Evolutionary conservation across 441 rosid genomes (phyloP).

Genomic region (Geranium incanum): DNA sequence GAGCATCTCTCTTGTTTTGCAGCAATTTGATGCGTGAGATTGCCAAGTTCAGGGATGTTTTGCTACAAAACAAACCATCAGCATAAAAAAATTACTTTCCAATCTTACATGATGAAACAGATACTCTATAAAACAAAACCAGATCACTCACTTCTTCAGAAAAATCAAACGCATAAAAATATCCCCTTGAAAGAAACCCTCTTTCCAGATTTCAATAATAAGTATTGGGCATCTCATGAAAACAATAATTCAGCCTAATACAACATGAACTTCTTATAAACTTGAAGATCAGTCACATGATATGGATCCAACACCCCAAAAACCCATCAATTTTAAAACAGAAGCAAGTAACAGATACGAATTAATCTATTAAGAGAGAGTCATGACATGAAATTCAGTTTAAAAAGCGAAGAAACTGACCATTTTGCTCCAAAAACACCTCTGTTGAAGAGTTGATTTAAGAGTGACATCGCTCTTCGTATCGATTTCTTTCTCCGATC

Average conservation of each 20-base stretch:
- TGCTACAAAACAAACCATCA: slow-evolving; percentile 40
- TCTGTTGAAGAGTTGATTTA: slow-evolving; percentile 89
- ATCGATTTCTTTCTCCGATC: neutral
- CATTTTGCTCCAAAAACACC: slow-evolving; percentile 88
- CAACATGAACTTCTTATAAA: neutral
- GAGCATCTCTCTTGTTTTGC: slow-evolving; percentile 87
- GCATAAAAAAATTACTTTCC: neutral
- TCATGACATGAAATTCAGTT: neutral
- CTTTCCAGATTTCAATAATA: slow-evolving; percentile 12
- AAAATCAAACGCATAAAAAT: slow-evolving; percentile 7
- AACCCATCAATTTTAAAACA: slow-evolving; percentile 1
- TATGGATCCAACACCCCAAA: neutral
- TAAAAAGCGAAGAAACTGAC: slow-evolving; percentile 22
- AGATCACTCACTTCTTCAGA: neutral
- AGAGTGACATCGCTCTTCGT: slow-evolving; percentile 55
- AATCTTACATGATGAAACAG: neutral
- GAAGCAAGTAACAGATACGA: neutral
- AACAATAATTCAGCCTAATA: neutral
- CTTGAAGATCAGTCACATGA: neutral
- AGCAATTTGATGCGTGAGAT: slow-evolving; percentile 77
- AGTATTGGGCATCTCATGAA: neutral
- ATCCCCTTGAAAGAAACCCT: slow-evolving; percentile 13
- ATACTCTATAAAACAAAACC: neutral
- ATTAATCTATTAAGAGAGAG: neutral
- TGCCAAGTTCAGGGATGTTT: slow-evolving; percentile 66